Evolutionary conservation across 2,329 filamentous ascomycete genomes (phyloP), one percentile per base, ranked within the genome.

Genomic region (Colletotrichum costaricense): DNA sequence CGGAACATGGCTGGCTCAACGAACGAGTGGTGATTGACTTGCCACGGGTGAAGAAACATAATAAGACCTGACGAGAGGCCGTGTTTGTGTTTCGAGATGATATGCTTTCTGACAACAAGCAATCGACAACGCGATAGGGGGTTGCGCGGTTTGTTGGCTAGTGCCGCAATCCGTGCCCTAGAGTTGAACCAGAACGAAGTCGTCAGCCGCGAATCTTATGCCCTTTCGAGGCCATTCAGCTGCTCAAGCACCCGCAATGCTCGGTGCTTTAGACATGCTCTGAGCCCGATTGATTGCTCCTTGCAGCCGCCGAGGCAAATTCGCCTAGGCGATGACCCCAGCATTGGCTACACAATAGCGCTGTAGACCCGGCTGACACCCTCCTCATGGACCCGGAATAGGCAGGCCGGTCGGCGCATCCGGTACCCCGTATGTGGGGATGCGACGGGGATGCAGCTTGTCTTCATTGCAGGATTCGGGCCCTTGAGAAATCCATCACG

Each of bases 381-480:
- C 68, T 67, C 67, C 69, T 63, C 30, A 38, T 63, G 16, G 55
- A 30, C 67, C 71, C 63, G 52, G 57, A 74, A 67, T 59, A 74
- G 72, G 68, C 72, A 74, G 72, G 68, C 72, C 72, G 71, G 71
- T 72, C 71, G 68, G 49, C 58, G 62, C 57, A 73, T 62, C 67
- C 67, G 63, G 67, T 60, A 57, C 72, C 54, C 58, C 68, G 69
- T 67, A 24, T 72, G 68, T 55, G 72, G 72, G 68, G 68, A 72
- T 60, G 55, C 46, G 56, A 26, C 67, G 71, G 70, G 70, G 60
- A 60, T 70, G 56, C 30, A 57, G 60, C 63, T 69, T 63, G 55
- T 73, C 60, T 52, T 57, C 42, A 30, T 49, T 63, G 60, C 67
- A 73, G 71, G 71, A 73, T 62, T 66, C 62, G 35, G 56, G 46